A percentile compares a stretch with the other conserved stretches of the same genome.
Conservation (phyloP, 176 grass and related monocot species). For the Rhipidocladum racemiflorum region DNA sequence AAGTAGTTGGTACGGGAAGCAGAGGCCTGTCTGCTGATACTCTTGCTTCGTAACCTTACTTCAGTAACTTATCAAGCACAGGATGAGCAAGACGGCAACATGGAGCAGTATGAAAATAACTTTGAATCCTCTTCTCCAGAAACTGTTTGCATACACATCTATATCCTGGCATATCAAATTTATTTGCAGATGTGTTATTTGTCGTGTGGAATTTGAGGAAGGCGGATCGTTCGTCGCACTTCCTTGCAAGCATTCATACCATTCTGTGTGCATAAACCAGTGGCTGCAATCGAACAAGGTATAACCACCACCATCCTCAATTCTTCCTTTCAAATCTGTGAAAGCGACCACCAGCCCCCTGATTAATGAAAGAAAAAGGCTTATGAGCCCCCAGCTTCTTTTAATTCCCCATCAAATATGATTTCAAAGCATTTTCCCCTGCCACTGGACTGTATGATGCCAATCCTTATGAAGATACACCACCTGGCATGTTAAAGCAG, state of each 20-base stretch:
- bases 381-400: background rate
- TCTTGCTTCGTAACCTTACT: slow-evolving; percentile 73
- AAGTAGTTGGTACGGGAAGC: slow-evolving; percentile 81
- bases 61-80: slow-evolving; percentile 63
- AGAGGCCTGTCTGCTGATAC: slow-evolving; percentile 71
- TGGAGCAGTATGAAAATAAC: slow-evolving; percentile 67
- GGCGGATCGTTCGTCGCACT: slow-evolving; percentile 79
- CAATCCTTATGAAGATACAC: background rate
- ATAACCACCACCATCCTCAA: background rate
- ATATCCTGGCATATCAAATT: slow-evolving; percentile 23
- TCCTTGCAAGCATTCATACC: slow-evolving; percentile 89
- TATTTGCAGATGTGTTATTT: slow-evolving; percentile 83
- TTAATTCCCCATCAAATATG: background rate
- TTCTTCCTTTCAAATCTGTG: background rate
- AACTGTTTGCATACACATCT: background rate
- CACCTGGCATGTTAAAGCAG: background rate
- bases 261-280: slow-evolving; percentile 89
- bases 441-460: background rate
- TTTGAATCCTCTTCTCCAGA: background rate
- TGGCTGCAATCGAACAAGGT: slow-evolving; percentile 99
- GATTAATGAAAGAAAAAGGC: background rate
- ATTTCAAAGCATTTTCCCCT: background rate
- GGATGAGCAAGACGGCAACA: slow-evolving; percentile 67
- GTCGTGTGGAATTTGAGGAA: slow-evolving; percentile 86
- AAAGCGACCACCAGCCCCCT: background rate